A percentile compares a stretch with the other conserved stretches of the same genome.
phyloP scores from a whole-genome alignment of 2,329 filamentous ascomycete species.

The Didymella lethalis region DNA sequence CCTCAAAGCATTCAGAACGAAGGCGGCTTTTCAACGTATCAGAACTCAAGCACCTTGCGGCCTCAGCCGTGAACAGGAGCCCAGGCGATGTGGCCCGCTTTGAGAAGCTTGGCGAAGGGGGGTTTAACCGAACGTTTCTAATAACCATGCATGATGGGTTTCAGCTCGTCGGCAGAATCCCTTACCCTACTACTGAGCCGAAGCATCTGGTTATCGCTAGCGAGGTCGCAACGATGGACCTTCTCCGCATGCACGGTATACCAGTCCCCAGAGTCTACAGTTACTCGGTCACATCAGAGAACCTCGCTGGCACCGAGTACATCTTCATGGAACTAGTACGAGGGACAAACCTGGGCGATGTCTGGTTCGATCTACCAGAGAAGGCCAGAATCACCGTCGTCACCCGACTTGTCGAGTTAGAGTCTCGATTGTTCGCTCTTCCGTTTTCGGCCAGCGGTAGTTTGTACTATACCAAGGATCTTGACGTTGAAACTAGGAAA shows the following conservation, averaged over 20 bases:
- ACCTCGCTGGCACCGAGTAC: constrained; percentile 52
- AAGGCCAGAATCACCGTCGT: constrained; percentile 36
- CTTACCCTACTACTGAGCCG: constrained; percentile 35
- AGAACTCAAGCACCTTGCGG: constrained; percentile 40
- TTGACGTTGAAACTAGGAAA: constrained; percentile 16
- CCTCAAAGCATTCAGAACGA: constrained; percentile 28
- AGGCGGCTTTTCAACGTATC: constrained; percentile 31
- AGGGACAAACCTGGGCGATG: constrained; percentile 44
- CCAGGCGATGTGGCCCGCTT: constrained; percentile 34
- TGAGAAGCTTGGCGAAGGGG: constrained; percentile 37
- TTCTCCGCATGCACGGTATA: constrained; percentile 43
- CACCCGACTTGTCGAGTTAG: constrained; percentile 40
- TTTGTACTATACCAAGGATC: constrained; percentile 39
- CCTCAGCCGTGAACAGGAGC: constrained; percentile 32
- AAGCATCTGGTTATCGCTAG: constrained; percentile 46
- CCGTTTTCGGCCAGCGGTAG: constrained; percentile 45
- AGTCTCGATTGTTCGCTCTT: constrained; percentile 37
- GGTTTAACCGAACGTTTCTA: constrained; percentile 38
- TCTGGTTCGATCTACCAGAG: constrained; percentile 42
- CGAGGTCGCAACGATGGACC: constrained; percentile 51
- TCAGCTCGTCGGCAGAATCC: constrained; percentile 37
- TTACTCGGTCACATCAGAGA: constrained; percentile 47
- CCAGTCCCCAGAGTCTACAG: constrained; percentile 50
- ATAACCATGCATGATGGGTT: constrained; percentile 38
- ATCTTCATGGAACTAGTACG: constrained; percentile 50